Base-by-base conservation (phyloP, 2,329 filamentous ascomycete genomes). In the Chaetothyriales sp. region DNA sequence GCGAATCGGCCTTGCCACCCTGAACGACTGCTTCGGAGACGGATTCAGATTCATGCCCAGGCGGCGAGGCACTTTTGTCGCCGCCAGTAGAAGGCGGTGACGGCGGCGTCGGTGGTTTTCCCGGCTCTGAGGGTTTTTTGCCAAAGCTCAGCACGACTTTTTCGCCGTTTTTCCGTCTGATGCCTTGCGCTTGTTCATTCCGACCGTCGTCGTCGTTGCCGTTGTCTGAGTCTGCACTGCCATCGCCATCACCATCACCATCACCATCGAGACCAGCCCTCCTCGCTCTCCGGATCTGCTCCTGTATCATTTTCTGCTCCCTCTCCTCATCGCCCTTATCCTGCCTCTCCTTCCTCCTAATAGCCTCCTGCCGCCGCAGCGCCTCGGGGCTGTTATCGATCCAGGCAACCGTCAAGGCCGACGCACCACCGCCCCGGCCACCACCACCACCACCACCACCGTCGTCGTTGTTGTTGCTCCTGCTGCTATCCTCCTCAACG, bases 381-480 rank as follows among this genome's bases (percentile, higher is more conserved):
- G 88, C 86, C 51, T 95, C 90, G 0, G 88, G 86, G 36, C 83
- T 89, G 60, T 90, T 87, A 63, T 98, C 90, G 52, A 95, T 82
- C 86, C 89, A 98, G 1, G 83, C 75, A 49, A 98, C 81, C 61
- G 88, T 84, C 43, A 96, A 61, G 0, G 48, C 57, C 51, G 55
- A 57, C 18, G 57, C 58, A n/a, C 59, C 59, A 2, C 46, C 43
- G 1, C 44, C 25, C 18, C 55, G 49, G 32, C 56, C 53, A 6
- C 58, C 58, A 3, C 46, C 43, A 1, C 44, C 42, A n/a, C 55
- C 50, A 22, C 56, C 53, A 25, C n/a, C n/a, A n/a, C n/a, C n/a
- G n/a, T n/a, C n/a, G n/a, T n/a, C n/a, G n/a, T n/a, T n/a, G n/a
- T n/a, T n/a, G n/a, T 60, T 46, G 19, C 42, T 49, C 12, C 44